Evolutionary conservation across 139 green algal genomes (phyloP), one percentile per base, ranked within the genome.

Genomic region (Chlamydomonas sphaeroides): DNA sequence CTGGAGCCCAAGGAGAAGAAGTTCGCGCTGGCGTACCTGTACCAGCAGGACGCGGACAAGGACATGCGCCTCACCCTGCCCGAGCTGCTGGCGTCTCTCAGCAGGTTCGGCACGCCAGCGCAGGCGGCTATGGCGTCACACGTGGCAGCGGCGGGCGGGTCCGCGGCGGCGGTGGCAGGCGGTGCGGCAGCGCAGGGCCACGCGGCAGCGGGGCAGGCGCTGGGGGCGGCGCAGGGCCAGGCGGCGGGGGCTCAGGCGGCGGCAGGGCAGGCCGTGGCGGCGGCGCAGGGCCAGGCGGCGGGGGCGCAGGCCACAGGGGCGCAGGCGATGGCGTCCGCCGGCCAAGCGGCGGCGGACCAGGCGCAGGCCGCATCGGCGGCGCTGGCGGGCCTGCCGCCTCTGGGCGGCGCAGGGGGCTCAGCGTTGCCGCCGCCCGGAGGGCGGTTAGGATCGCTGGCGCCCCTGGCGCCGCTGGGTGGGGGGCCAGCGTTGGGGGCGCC

Each of bases 11-110:
- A 41, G 30, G 84, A 88, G 49, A 83, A 85, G 70, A 85, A 88
- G 59, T 85, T 79, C 78, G 63, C 85, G 49, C n/a, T 88, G 62
- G 69, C 57, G 26, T 81, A 75, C 51, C 61, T 88, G 21, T 88
- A 88, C 65, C 38, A 78, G 23, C 65, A 72, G n/a, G 84, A 85
- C 68, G 35, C 49, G 15, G 65, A 83, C 51, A 14, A 30, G 39
- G 84, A 85, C 68, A 48, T 42, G 38, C 36, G 42, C 25, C 30
- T 86, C 26, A 83, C 36, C 49, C 75, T 80, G 7, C 70, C 84
- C 36, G 84, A 85, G 69, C 62, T 88, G 21, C 79, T 48, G 33
- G 65, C 36, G 23, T 49, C 77, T 2, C 77, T 84, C 26, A 6
- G 10, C 28, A 5, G 57, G 5, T 84, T 84, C 45, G 77, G 45